Evolutionary conservation across 2,329 filamentous ascomycete species (phyloP).

Genomic region (Apiospora koreana): DNA sequence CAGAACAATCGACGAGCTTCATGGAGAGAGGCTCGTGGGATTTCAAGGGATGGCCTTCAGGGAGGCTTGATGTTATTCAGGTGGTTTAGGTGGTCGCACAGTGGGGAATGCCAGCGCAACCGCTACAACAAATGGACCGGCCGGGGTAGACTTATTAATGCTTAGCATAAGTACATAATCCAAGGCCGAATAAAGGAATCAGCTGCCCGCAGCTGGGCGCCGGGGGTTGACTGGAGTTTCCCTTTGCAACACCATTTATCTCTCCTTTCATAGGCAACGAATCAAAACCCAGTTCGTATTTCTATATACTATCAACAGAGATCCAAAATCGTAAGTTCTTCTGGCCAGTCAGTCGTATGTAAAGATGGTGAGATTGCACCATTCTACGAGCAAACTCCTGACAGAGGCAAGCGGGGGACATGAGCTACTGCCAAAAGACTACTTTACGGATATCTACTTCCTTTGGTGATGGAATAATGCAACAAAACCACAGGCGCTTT

Average conservation of each 20-base stretch:
- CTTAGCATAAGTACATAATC: too few relatives aligned
- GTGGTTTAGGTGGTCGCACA: neutral
- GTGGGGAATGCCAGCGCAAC: constrained; percentile 3
- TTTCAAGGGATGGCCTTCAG: neutral
- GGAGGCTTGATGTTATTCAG: neutral
- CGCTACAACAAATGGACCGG: neutral
- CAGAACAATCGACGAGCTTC: neutral
- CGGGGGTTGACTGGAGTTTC: neutral
- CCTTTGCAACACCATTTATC: neutral
- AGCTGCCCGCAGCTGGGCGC: neutral
- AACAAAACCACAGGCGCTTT: neutral
- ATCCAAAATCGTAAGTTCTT: too few relatives aligned
- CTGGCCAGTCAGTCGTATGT: too few relatives aligned
- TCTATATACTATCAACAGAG: neutral
- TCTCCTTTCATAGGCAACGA: neutral
- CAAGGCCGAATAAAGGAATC: constrained; percentile 5
- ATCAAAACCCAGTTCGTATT: neutral
- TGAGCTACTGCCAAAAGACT: too few relatives aligned
- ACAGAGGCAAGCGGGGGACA: too few relatives aligned
- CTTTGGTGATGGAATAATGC: too few relatives aligned
- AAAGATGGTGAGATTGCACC: too few relatives aligned
- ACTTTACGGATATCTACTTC: too few relatives aligned
- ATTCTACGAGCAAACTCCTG: too few relatives aligned
- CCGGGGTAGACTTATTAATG: neutral
- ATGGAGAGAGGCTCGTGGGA: neutral